A percentile compares a stretch with the other conserved stretches of the same genome.
Evolutionary conservation across 2,329 filamentous ascomycete genomes (phyloP).

Genomic region (Stachybotrys echinatus): DNA sequence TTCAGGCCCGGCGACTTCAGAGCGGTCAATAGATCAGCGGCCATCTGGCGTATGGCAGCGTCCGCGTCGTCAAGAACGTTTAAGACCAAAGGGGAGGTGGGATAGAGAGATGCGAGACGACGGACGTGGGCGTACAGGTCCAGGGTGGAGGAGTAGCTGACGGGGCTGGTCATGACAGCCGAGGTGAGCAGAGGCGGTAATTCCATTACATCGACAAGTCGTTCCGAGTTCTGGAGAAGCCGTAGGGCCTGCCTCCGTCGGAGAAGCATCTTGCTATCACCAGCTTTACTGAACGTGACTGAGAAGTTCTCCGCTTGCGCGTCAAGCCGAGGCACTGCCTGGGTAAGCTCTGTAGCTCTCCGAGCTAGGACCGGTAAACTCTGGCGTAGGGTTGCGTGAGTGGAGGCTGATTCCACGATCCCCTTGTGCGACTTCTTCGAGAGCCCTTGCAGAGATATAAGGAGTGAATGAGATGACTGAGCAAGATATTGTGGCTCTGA

Average conservation of each 20-base stretch:
- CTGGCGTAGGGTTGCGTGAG: constrained; percentile 67
- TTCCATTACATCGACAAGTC: constrained; percentile 85
- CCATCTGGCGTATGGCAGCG: constrained; percentile 82
- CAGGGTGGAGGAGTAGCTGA: constrained; percentile 82
- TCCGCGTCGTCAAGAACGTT: constrained; percentile 75
- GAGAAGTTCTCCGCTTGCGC: constrained; percentile 75
- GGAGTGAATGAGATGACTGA: constrained; percentile 72
- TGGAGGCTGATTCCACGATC: constrained; percentile 74
- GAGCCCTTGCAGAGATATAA: constrained; percentile 79
- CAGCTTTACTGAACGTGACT: constrained; percentile 71
- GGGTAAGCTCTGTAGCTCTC: constrained; percentile 61
- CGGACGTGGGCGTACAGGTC: constrained; percentile 94
- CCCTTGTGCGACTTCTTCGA: constrained; percentile 85
- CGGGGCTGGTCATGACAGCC: constrained; percentile 59
- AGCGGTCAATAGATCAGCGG: constrained; percentile 72
- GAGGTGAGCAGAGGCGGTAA: constrained; percentile 81
- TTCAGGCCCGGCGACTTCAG: constrained; percentile 77
- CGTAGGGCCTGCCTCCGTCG: constrained; percentile 75
- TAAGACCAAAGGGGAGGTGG: constrained; percentile 67
- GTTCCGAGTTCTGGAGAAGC: constrained; percentile 79
- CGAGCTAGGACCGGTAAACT: constrained; percentile 66
- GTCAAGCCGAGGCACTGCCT: constrained; percentile 74
- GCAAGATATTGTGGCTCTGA: constrained; percentile 76
- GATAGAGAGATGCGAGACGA: constrained; percentile 76
- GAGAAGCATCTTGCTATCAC: constrained; percentile 64